Base-by-base conservation (phyloP, 2,329 filamentous ascomycete species). In the Penicillium brasilianum region DNA sequence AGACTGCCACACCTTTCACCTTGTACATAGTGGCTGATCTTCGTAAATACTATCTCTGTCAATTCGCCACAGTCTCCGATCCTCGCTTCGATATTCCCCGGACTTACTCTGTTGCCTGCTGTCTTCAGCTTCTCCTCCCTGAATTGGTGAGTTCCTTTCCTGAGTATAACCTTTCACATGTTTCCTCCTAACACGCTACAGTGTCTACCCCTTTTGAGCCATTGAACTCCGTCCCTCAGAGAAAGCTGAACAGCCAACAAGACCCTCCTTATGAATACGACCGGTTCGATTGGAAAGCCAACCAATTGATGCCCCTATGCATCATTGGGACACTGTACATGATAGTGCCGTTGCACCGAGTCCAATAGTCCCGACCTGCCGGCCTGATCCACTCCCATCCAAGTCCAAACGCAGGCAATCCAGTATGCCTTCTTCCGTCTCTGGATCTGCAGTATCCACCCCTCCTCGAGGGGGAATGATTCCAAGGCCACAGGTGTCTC, bases 321-420 rank as follows among this genome's bases (percentile, higher is more conserved):
- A 72, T 69, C 64, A 71, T 61, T 65, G 61, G 64, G 68, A 64
- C 55, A 57, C 67, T 34, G 58, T 66, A 63, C 62, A 69, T 64
- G 69, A 69, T 57, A 64, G 63, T 68, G 66, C 67, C 53, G 65
- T 72, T 57, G 75, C 75, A 60, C 74, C 74, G 16, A 72, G 72
- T 64, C 75, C 76, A 55, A 66, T 72, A 53, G 70, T 77, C 41
- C 74, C 73, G 55, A 77, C 71, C 25, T 72, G 68, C 63, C 73
- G 74, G 57, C 70, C 68, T 18, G 66, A 67, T 66, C 70, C 67
- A 54, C 62, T 66, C n/a, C 20, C 50, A 1, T 64, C 66, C 34
- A 73, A 65, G 37, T 63, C 66, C 34, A 72, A 65, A 64, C 68
- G 69, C 49, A 64, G 58, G 44, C 49, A 62, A 16, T 59, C 63